These are phyloP conservation scores for Blastobotrys parvus DNA, from an alignment of 805 yeast species.

Conservation along the genomic window DNA sequence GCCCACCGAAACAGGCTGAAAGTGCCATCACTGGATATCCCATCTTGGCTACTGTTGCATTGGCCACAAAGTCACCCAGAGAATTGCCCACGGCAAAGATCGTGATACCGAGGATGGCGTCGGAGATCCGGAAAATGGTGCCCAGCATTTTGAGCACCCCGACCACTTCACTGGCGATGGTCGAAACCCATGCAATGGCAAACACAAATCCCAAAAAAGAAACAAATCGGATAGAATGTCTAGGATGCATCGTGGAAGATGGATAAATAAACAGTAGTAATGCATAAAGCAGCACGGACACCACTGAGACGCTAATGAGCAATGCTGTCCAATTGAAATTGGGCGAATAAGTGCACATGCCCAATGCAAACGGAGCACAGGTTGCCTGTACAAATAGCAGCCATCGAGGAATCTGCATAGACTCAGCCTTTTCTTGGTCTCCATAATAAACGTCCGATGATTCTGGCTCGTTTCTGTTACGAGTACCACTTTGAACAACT, in stretches of 20 bases:
- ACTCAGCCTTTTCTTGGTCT: not conserved
- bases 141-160: constrained; percentile 54
- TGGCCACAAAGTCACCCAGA: constrained; percentile 80
- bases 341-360: constrained; percentile 8
- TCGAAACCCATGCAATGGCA: constrained; percentile 61
- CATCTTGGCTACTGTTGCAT: constrained; percentile 67
- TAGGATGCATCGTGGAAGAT: constrained; percentile 3
- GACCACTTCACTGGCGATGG: constrained; percentile 64
- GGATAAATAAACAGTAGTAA: constrained; percentile 7
- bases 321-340: not conserved
- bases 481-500: too few species aligned
- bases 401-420: constrained; percentile 6
- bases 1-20: constrained; percentile 95
- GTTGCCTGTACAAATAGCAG: constrained; percentile 27
- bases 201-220: constrained; percentile 50
- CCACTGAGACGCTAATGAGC: not conserved
- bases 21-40: constrained; percentile 86
- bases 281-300: constrained; percentile 5
- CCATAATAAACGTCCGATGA: not conserved
- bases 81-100: constrained; percentile 91
- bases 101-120: constrained; percentile 78
- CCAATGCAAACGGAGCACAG: constrained; percentile 26
- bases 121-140: constrained; percentile 51
- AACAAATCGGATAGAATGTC: constrained; percentile 5
- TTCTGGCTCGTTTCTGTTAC: too few species aligned